Percentiles rank a stretch among this genome's conserved stretches.
These are phyloP conservation scores for Colletotrichum liaoningense DNA, from an alignment of 2,329 filamentous ascomycete species.

Conservation along the genomic window DNA sequence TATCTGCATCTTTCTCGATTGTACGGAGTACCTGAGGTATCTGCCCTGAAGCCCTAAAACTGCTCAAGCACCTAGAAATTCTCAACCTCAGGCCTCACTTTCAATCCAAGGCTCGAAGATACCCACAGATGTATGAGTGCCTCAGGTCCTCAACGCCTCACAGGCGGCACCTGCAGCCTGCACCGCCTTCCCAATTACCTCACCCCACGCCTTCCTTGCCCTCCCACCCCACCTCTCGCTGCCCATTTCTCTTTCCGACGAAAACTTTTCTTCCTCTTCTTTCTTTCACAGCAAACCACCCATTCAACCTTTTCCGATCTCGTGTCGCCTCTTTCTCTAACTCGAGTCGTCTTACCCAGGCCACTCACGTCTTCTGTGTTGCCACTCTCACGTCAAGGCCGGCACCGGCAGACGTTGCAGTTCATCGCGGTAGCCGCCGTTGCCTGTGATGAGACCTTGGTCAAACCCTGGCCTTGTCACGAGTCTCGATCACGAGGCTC, in stretches of 20 bases:
- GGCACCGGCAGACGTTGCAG: background rate
- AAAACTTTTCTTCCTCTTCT: background rate
- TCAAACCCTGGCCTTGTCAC: background rate
- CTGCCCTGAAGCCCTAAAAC: background rate
- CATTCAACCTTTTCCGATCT: background rate
- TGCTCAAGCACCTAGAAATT: too few species aligned
- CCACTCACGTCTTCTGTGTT: background rate
- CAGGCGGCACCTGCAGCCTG: background rate
- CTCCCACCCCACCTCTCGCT: background rate
- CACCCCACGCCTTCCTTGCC: background rate
- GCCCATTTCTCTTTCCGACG: background rate
- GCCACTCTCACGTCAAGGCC: background rate
- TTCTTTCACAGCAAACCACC: background rate
- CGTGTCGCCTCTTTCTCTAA: background rate
- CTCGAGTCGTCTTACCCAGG: too few species aligned
- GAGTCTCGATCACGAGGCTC: background rate
- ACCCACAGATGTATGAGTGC: background rate
- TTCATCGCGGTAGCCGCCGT: background rate
- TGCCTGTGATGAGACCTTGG: background rate
- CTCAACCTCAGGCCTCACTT: background rate
- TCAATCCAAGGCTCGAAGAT: background rate
- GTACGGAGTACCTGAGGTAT: too few species aligned
- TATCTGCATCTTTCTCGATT: too few species aligned
- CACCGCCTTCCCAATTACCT: background rate
- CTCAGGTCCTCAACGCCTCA: background rate